Base-by-base conservation (phyloP, 208 protist species). In the Lotmaria passim region DNA sequence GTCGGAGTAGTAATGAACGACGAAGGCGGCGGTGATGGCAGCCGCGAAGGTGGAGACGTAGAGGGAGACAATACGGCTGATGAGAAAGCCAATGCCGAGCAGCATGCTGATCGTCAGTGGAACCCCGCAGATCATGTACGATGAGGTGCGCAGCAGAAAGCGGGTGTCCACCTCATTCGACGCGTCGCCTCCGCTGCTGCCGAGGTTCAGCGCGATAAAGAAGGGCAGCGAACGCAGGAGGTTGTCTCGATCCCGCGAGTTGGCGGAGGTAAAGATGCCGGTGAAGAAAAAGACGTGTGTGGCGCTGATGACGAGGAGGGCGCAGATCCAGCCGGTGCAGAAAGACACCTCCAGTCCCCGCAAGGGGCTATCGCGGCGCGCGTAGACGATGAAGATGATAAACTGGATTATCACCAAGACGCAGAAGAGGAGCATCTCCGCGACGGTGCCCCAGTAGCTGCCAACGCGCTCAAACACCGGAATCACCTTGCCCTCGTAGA, bases 201-300 rank as follows among this genome's bases (percentile, higher is more conserved):
- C 76, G 24, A 78, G 60, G 55, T 83, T 79, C 17, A 90, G 75
- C 3, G 83, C 46, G 3, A 92, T 55, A 24, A 87, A 87, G 38
- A 87, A 84, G 26, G 81, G 78, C 38, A 87, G 67, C 26, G 69
- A 33, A 11, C 68, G 69, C 44, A 76, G 47, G 21, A 70, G 68
- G 36, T 73, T 73, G 21, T 78, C 70, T 23, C 33, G 46, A 47
- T 50, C 41, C 2, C 61, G 53, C 14, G 61, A 26, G 36, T 61
- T 75, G 14, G 46, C 23, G 26, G 69, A 69, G 7, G 64, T 52
- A 24, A 85, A 84, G 52, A 80, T 60, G 47, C 79, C 82, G 24
- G 83, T 84, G 53, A 88, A 87, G 62, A 86, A 89, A 17, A 90
- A 83, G 33, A 83, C 56, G 55, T 93, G 87, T 23, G 51, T 82